Base-by-base conservation (phyloP, 768 basidiomycete genomes). In the Trichaptum fuscoviolaceum region DNA sequence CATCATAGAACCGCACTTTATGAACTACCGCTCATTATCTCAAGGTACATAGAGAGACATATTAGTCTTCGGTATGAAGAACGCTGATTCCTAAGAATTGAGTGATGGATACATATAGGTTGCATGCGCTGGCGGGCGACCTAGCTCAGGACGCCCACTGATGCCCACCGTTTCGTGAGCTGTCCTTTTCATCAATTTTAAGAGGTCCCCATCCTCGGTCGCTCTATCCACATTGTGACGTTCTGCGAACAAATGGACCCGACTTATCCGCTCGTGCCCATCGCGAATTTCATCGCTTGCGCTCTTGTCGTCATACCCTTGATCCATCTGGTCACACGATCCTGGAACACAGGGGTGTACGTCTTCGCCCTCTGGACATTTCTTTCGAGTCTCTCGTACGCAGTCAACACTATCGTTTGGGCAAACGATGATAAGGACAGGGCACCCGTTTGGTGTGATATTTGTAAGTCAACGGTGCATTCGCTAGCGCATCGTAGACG, bases 331-430 rank as follows among this genome's bases (percentile, higher is more conserved):
- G 25, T 25, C 30, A 25, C 30, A 18, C 24, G 59, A 3, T 25
- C 24, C 3, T 25, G 25, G 25, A 34, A 34, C 25, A 61, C 59
- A 15, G 24, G 25, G 15, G 30, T 61, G 6, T 61, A 61, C 59
- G 30, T 61, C 59, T 52, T 52, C 10, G 42, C 42, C 15, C 24
- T 61, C 24, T 61, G 59, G 59, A 61, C 59, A 23, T 25, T 34
- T 18, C 25, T 34, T 17, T 25, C 25, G 12, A 25, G 59, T 24
- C 59, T 61, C 18, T 25, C 30, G 15, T 61, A 25, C 24, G 24
- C 30, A 1, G 59, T 61, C 59, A 61, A 61, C 59, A 25, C 59
- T 23, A 61, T 61, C 30, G 59, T 61, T 18, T 61, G 59, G 59
- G 25, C 24, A 1, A 61, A 61, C 30, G 30, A 61, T 24, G 59